Conservation (phyloP, 768 basidiomycete genomes). For the Pisolithus tinctorius region DNA sequence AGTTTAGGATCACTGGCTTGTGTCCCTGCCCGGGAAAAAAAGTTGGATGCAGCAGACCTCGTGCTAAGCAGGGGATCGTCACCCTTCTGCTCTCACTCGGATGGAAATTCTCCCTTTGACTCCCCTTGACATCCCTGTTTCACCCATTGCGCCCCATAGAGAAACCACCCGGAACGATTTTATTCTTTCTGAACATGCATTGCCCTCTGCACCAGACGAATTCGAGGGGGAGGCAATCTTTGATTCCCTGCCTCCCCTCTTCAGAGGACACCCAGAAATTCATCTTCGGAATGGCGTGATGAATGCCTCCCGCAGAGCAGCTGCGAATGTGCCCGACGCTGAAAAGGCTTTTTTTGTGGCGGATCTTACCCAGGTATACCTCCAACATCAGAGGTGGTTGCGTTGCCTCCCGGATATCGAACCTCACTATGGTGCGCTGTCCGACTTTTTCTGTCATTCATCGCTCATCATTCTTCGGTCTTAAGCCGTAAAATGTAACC, state of each 20-base stretch:
- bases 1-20: no score
- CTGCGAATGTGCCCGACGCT: conserved; percentile 57
- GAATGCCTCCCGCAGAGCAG: conserved; percentile 46
- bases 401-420: conserved; percentile 75
- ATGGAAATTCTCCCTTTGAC: conserved; percentile 1
- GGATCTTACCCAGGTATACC: conserved; percentile 83
- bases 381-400: conserved; percentile 80
- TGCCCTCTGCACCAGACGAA: conserved; percentile 5
- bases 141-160: not conserved
- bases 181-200: not conserved
- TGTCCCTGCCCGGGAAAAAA: no score
- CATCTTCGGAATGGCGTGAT: conserved; percentile 77
- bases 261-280: conserved; percentile 61
- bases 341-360: conserved; percentile 97
- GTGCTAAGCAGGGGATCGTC: no score
- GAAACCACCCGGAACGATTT: not conserved
- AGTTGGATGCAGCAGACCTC: no score
- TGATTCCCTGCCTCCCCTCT: conserved; percentile 59
- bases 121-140: conserved; percentile 1
- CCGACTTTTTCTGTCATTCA: conserved; percentile 13
- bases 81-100: not conserved
- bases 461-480: conserved; percentile 17
- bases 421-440: conserved; percentile 80
- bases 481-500: conserved; percentile 95
- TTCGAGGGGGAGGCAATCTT: conserved; percentile 42